phyloP scores from a whole-genome alignment of 139 green algal species.

The Volvox africanus region DNA sequence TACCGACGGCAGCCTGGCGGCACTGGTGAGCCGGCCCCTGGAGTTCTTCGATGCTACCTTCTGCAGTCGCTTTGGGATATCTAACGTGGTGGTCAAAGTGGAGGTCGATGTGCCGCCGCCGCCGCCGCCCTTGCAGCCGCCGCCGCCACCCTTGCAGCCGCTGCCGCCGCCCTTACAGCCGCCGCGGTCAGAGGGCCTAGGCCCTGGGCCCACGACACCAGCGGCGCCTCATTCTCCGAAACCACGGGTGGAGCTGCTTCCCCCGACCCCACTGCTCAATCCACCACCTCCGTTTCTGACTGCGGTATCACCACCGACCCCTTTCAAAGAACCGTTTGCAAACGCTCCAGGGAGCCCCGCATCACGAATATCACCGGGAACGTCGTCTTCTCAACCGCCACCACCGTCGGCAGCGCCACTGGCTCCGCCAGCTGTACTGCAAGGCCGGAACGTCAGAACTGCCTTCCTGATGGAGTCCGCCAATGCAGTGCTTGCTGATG shows the following conservation, averaged over 20 bases:
- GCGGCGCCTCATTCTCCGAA: background rate
- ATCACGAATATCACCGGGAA: background rate
- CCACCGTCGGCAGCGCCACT: background rate
- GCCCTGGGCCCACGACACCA: background rate
- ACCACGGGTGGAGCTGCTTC: too few species aligned
- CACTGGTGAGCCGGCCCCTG: background rate
- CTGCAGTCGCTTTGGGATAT: background rate
- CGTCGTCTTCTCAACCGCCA: background rate
- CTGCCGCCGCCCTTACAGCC: background rate
- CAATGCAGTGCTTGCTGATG: background rate
- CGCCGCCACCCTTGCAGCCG: background rate
- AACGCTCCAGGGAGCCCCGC: background rate
- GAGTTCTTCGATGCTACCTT: background rate
- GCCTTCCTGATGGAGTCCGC: background rate
- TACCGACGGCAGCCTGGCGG: background rate
- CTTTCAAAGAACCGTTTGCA: background rate
- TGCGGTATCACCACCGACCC: background rate
- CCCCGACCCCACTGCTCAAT: too few species aligned
- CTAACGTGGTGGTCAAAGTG: background rate
- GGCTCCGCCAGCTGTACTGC: background rate
- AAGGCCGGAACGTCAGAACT: background rate
- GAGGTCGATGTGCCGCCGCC: background rate
- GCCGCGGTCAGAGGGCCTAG: background rate
- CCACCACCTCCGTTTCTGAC: background rate
- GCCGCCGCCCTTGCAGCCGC: background rate